Conservation (phyloP, 306 rosid genomes). For the Trichosanthes cucumerina region DNA sequence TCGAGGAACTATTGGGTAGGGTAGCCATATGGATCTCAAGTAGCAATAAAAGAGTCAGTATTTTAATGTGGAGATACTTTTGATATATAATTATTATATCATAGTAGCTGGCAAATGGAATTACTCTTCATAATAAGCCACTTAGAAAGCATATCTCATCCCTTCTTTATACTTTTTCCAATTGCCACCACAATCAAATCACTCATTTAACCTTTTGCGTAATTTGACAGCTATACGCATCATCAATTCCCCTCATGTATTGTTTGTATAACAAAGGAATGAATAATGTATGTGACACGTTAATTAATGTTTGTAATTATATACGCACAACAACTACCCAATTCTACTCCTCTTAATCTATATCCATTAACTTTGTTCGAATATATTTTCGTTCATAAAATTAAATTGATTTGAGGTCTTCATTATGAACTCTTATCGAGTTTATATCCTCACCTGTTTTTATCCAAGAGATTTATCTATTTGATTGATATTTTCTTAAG, state of each 20-base stretch:
- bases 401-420: too few species aligned
- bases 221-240: conserved; percentile 4
- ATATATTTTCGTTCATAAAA: too few species aligned
- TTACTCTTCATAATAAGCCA: background rate
- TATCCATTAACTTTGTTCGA: background rate
- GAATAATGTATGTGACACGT: too few species aligned
- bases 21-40: background rate
- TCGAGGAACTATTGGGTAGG: background rate
- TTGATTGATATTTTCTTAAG: background rate
- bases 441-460: background rate
- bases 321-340: background rate
- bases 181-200: background rate
- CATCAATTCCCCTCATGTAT: background rate
- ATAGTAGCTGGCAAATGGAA: background rate
- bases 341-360: background rate
- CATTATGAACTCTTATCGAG: background rate
- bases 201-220: background rate
- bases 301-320: background rate
- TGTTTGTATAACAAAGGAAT: background rate
- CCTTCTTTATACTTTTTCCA: background rate
- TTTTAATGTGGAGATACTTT: background rate
- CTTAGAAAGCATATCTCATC: background rate
- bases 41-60: background rate
- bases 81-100: too few species aligned
- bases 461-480: background rate